Evolutionary conservation across 805 yeast species (phyloP).

Genomic region (Sungouiella thailandica): DNA sequence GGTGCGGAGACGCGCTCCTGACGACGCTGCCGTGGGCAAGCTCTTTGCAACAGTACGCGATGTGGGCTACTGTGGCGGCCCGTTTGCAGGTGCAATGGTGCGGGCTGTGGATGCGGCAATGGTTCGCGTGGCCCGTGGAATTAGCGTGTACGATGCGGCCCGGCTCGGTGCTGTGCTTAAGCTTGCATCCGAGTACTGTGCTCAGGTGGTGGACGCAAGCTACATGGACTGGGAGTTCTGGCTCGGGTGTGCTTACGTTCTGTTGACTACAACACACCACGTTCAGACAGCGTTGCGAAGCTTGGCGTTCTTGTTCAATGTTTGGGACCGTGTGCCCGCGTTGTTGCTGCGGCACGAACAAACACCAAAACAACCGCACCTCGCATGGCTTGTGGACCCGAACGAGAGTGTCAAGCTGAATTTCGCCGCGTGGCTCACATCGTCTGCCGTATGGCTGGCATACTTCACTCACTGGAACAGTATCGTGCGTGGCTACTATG

Average conservation of each 20-base stretch:
- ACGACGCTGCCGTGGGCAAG: conserved; percentile 32
- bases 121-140: conserved; percentile 28
- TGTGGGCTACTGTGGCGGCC: conserved; percentile 21
- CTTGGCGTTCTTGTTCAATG: conserved; percentile 61
- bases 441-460: conserved; percentile 45
- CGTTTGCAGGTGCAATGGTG: conserved; percentile 14
- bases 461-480: conserved; percentile 80
- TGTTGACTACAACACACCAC: conserved; percentile 57
- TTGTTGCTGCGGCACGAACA: conserved; percentile 12
- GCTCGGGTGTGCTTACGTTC: conserved; percentile 52
- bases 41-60: conserved; percentile 36
- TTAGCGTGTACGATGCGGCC: conserved; percentile 33
- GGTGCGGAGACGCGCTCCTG: conserved; percentile 10
- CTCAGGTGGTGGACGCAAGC: conserved; percentile 24
- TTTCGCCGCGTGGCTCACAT: conserved; percentile 51
- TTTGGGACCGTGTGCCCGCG: conserved; percentile 66
- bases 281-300: conserved; percentile 59
- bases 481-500: conserved; percentile 63
- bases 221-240: conserved; percentile 72
- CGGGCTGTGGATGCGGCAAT: conserved; percentile 30
- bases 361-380: conserved; percentile 4
- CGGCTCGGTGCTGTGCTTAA: conserved; percentile 37
- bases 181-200: conserved; percentile 35
- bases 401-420: conserved; percentile 43
- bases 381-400: conserved; percentile 36